Evolutionary conservation across 2,329 filamentous ascomycete genomes (phyloP).

Genomic region (Neocucurbitaria cava): DNA sequence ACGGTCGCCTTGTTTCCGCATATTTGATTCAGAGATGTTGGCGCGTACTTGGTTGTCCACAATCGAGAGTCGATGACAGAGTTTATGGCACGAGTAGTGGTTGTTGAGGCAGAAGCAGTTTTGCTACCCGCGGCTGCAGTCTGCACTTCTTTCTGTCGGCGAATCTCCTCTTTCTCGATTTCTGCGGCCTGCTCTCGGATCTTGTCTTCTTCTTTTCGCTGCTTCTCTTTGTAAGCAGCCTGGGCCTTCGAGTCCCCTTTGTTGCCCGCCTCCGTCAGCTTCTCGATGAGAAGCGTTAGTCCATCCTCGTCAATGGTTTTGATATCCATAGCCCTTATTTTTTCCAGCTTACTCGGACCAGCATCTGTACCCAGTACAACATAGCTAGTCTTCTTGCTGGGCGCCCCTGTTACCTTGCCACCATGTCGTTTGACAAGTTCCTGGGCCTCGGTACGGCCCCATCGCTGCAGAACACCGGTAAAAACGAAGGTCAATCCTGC

Average conservation of each 20-base stretch:
- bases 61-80: slow-evolving; percentile 55
- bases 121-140: slow-evolving; percentile 46
- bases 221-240: slow-evolving; percentile 83
- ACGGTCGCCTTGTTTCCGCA: slow-evolving; percentile 93
- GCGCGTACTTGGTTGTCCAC: slow-evolving; percentile 96
- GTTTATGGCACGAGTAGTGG: slow-evolving; percentile 24
- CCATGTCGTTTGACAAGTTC: slow-evolving; percentile 91
- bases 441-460: slow-evolving; percentile 85
- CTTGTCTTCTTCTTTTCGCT: slow-evolving; percentile 82
- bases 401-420: slow-evolving; percentile 83
- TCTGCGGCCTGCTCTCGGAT: slow-evolving; percentile 80
- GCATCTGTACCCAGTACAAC: slow-evolving; percentile 91
- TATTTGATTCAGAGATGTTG: slow-evolving; percentile 82
- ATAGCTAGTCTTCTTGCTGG: slow-evolving; percentile 92
- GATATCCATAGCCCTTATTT: slow-evolving; percentile 78
- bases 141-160: slow-evolving; percentile 63
- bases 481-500: slow-evolving; percentile 93
- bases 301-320: slow-evolving; percentile 96
- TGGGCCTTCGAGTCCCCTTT: slow-evolving; percentile 83
- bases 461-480: slow-evolving; percentile 81
- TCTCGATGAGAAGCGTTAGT: slow-evolving; percentile 82
- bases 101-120: slow-evolving; percentile 38
- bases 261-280: slow-evolving; percentile 78
- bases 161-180: slow-evolving; percentile 89
- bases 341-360: slow-evolving; percentile 89